Evolutionary conservation across 2,329 filamentous ascomycete genomes (phyloP), one percentile per base, ranked within the genome.

Genomic region (Coleophoma crateriformis): DNA sequence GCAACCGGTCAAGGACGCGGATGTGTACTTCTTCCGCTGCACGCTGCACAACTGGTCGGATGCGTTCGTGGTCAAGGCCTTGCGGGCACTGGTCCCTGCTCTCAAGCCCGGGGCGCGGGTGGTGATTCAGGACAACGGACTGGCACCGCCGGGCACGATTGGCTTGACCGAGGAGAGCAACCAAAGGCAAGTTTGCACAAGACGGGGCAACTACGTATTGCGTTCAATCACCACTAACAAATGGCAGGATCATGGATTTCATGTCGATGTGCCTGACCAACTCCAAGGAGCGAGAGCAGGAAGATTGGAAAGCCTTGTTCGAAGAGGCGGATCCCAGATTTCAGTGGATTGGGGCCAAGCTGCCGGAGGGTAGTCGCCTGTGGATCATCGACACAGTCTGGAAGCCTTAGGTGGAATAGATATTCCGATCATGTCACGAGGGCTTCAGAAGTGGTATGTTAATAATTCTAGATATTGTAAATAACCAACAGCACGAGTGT

Each of bases 321-420:
- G 59, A 58, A 46, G 61, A 65, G 33, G 74, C 75, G 5, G 75
- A 78, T 54, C 65, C 71, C 54, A 57, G 74, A 27, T 77, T 71
- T 37, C 50, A 50, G 40, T 53, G 39, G 27, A 33, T 52, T 10
- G 52, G 52, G 34, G 49, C 33, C 2, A 46, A 45, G n/a, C 8
- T 19, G 38, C 49, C 51, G 3, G 39, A 34, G 67, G 65, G 53
- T 70, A 68, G 17, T 69, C 77, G 7, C 81, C 81, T 63, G 80
- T 85, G 64, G 14, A 76, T 81, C 12, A 76, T 84, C 54, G 79
- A 84, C 64, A 76, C 75, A 27, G 45, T 41, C 34, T 53, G 51
- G 48, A 40, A 46, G 27, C 27, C 27, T 27, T 27, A 10, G 8
- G 22, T 27, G 7, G 22, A 27, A 27, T 10, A 27, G 8, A 27